Evolutionary conservation across 2,329 filamentous ascomycete species (phyloP).

Genomic region (Diplodia mutila): DNA sequence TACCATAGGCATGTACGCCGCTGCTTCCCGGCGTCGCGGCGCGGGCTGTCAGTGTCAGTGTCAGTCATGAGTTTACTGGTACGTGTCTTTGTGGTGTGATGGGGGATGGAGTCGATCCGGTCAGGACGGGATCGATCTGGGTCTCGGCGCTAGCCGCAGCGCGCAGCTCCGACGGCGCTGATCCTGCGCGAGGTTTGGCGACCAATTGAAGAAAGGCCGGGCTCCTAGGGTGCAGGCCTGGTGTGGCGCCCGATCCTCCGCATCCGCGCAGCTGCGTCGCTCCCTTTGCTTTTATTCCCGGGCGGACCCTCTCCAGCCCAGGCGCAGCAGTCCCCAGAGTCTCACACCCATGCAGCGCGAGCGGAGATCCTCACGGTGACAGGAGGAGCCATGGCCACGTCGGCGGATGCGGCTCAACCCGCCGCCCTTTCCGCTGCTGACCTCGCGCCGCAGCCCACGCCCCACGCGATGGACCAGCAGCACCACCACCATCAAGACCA

Average conservation of each 20-base stretch:
- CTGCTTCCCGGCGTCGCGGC: background rate
- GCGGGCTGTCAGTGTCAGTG: background rate
- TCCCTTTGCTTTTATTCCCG: constrained; percentile 23
- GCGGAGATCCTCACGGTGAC: constrained; percentile 19
- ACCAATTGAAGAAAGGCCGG: background rate
- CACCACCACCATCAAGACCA: background rate
- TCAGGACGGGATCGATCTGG: background rate
- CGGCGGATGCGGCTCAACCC: constrained; percentile 6
- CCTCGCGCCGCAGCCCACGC: constrained; percentile 1
- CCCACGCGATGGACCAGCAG: background rate
- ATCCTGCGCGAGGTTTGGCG: background rate
- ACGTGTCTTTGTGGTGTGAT: background rate
- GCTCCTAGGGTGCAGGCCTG: too few relatives aligned
- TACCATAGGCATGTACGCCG: too few relatives aligned
- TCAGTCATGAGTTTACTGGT: too few relatives aligned
- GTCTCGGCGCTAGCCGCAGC: background rate
- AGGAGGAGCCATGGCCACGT: constrained; percentile 21
- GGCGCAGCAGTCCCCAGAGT: background rate
- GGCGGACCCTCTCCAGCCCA: background rate
- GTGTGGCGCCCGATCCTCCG: constrained; percentile 16
- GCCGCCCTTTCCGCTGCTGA: constrained; percentile 15
- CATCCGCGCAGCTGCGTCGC: constrained; percentile 6
- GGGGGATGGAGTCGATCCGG: background rate
- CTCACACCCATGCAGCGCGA: constrained; percentile 22
- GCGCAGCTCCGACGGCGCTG: background rate